phyloP scores from a whole-genome alignment of 768 basidiomycete genomes.

The Tricholoma matsutake region DNA sequence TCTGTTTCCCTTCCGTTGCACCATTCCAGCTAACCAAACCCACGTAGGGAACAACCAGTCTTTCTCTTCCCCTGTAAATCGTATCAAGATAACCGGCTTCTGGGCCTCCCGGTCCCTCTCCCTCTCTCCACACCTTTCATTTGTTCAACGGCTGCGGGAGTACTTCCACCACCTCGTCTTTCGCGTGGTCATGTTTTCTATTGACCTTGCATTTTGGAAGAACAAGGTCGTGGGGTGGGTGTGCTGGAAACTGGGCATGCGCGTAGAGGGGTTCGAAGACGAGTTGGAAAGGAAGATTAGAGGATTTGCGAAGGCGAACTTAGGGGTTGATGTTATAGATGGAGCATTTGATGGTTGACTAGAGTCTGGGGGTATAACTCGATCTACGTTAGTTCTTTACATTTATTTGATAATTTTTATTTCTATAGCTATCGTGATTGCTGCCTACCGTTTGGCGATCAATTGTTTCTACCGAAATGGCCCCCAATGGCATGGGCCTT shows the following conservation, averaged over 20 bases:
- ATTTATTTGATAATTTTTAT: not conserved
- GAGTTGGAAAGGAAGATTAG: slow-evolving; percentile 74
- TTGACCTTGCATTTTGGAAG: slow-evolving; percentile 73
- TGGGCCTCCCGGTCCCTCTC: slow-evolving; percentile 73
- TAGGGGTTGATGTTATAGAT: slow-evolving; percentile 72
- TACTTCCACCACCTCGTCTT: slow-evolving; percentile 63
- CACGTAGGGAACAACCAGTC: slow-evolving; percentile 70
- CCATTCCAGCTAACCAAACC: slow-evolving; percentile 24
- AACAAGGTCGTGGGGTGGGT: slow-evolving; percentile 53
- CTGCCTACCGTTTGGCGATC: too few relatives aligned
- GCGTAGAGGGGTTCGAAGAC: slow-evolving; percentile 66
- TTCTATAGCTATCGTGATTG: not conserved
- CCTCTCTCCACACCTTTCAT: slow-evolving; percentile 38
- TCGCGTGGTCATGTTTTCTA: slow-evolving; percentile 55
- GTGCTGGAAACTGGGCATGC: slow-evolving; percentile 37
- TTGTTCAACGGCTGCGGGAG: slow-evolving; percentile 44
- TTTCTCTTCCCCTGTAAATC: slow-evolving; percentile 83
- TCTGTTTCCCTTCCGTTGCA: slow-evolving; percentile 1
- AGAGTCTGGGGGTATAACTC: not conserved
- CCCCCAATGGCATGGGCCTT: too few relatives aligned
- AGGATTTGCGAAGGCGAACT: slow-evolving; percentile 70
- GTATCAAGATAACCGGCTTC: slow-evolving; percentile 84
- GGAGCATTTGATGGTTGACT: slow-evolving; percentile 50
- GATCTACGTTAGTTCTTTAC: not conserved
- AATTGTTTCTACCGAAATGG: too few relatives aligned